Conservation (phyloP, 2,329 filamentous ascomycete species). For the Calonectria henricotiae region DNA sequence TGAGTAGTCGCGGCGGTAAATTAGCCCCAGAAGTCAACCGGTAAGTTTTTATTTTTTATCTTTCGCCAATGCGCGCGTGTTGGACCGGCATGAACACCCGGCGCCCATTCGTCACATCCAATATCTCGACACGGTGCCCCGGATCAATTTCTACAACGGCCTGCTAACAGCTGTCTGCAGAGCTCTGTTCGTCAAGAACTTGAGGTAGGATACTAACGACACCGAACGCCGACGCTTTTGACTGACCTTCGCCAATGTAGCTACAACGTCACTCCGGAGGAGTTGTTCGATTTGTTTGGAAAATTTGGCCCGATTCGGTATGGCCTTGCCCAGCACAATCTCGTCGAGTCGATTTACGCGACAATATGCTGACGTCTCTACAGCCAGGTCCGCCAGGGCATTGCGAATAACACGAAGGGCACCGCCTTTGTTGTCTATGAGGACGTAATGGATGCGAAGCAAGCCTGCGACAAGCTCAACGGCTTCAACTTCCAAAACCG, state of each 20-base stretch:
- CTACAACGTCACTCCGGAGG: constrained; percentile 99
- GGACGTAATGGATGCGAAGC: constrained; percentile 98
- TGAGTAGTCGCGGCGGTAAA: constrained; percentile 97
- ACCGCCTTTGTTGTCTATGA: constrained; percentile 99
- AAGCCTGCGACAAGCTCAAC: constrained; percentile 99
- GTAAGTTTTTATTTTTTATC: constrained; percentile 63
- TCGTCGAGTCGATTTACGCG: constrained; percentile 25
- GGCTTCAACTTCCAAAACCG: constrained; percentile 99
- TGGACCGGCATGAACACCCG: constrained; percentile 35
- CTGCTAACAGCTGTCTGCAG: constrained; percentile 67
- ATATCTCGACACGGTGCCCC: constrained; percentile 36
- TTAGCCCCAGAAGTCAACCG: constrained; percentile 99
- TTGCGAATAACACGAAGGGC: constrained; percentile 96
- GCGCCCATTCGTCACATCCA: constrained; percentile 30
- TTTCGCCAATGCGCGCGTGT: constrained; percentile 40
- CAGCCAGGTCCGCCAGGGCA: constrained; percentile 98
- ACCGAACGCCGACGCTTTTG: constrained; percentile 37
- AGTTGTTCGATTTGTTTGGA: constrained; percentile 98
- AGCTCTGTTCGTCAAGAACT: constrained; percentile 99
- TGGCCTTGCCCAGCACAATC: constrained; percentile 56
- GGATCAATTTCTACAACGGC: constrained; percentile 28
- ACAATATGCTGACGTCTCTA: constrained; percentile 49
- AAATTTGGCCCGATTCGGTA: constrained; percentile 97
- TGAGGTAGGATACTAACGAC: constrained; percentile 77
- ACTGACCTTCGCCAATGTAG: constrained; percentile 77